Conservation (phyloP, 805 yeast species). For the Saturnispora zaruensis region DNA sequence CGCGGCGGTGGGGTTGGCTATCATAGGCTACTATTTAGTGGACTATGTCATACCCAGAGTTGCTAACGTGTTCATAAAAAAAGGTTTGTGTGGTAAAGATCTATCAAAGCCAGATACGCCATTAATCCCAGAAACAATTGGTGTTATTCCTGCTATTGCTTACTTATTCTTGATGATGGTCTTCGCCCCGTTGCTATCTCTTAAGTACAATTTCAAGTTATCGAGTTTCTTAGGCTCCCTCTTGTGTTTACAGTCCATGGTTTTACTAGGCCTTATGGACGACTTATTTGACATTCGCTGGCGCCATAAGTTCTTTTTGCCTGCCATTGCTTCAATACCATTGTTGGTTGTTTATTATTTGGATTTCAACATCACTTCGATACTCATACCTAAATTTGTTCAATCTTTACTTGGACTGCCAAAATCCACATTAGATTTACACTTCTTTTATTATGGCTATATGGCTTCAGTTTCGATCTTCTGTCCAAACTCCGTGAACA, state of each 20-base stretch:
- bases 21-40: conserved; percentile 58
- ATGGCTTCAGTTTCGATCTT: conserved; percentile 90
- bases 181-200: conserved; percentile 82
- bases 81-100: conserved; percentile 84
- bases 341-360: conserved; percentile 83
- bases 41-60: conserved; percentile 57
- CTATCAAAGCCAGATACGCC: conserved; percentile 69
- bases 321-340: conserved; percentile 92
- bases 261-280: conserved; percentile 82
- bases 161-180: conserved; percentile 74
- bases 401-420: conserved; percentile 22
- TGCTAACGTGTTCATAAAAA: conserved; percentile 55
- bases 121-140: conserved; percentile 81
- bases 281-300: conserved; percentile 93
- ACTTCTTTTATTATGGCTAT: conserved; percentile 70
- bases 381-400: conserved; percentile 69
- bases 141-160: conserved; percentile 78
- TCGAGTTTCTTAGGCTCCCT: conserved; percentile 83
- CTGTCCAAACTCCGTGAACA: conserved; percentile 93
- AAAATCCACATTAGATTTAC: conserved; percentile 54
- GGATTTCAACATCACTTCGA: conserved; percentile 86
- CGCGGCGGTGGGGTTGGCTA: conserved; percentile 58
- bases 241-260: conserved; percentile 73
- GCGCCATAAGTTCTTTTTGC: conserved; percentile 94
- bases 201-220: conserved; percentile 64